Percentiles rank a stretch among this genome's conserved stretches.
Conservation (phyloP, 495 filamentous ascomycete genomes). For the Hypomontagnella monticulosa region DNA sequence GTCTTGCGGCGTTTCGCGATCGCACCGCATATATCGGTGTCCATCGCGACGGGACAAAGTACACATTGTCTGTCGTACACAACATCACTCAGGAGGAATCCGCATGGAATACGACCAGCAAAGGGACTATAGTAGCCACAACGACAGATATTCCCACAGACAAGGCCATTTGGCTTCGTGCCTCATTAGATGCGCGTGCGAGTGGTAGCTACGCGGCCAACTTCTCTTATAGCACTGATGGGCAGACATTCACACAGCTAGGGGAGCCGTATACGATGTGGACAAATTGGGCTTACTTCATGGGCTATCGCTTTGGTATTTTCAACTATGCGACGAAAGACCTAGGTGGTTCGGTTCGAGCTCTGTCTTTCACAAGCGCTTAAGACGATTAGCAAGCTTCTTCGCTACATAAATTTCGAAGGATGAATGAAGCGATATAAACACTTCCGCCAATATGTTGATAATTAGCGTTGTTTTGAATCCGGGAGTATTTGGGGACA, state of each 20-base stretch:
- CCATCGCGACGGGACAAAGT: conserved; percentile 37
- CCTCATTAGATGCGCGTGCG: conserved; percentile 27
- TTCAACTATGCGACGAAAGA: conserved; percentile 67
- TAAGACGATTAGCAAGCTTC: not conserved
- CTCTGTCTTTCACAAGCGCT: conserved; percentile 15
- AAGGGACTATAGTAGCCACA: conserved; percentile 51
- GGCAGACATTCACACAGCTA: conserved; percentile 53
- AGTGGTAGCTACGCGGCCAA: conserved; percentile 35
- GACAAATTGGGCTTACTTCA: conserved; percentile 61
- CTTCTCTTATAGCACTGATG: conserved; percentile 65
- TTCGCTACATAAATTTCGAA: too few relatives aligned
- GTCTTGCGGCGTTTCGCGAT: conserved; percentile 63
- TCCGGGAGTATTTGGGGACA: too few relatives aligned
- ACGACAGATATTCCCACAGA: conserved; percentile 32
- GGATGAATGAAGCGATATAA: too few relatives aligned
- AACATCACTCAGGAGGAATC: conserved; percentile 35
- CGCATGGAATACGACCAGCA: conserved; percentile 54
- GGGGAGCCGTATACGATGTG: conserved; percentile 55
- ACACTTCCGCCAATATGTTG: too few relatives aligned
- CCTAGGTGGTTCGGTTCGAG: conserved; percentile 58
- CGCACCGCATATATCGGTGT: conserved; percentile 63
- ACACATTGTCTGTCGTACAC: conserved; percentile 38
- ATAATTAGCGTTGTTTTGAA: too few relatives aligned
- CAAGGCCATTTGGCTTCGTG: conserved; percentile 54
- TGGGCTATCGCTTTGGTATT: conserved; percentile 65